phyloP scores from a whole-genome alignment of 1,139 yeast species.

The Zygosaccharomyces pseudobailii region DNA sequence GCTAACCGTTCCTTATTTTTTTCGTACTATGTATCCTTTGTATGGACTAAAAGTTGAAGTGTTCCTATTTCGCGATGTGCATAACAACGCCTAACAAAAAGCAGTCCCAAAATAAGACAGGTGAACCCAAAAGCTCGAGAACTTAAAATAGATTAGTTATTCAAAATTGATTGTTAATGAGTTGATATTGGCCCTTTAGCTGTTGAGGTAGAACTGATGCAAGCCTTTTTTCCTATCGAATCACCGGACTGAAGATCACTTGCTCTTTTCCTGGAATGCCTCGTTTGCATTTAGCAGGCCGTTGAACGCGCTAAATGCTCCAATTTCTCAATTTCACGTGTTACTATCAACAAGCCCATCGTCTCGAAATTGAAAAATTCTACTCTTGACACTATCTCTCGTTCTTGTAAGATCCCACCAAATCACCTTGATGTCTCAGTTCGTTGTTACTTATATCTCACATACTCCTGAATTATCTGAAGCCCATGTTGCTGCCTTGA shows the following conservation, averaged over 20 bases:
- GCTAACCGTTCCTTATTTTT: background rate
- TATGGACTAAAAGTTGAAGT: background rate
- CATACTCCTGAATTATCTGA: background rate
- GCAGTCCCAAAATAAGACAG: background rate
- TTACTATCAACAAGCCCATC: background rate
- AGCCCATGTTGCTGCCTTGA: background rate
- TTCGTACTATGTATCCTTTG: background rate
- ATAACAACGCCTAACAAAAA: background rate
- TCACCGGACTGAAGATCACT: too few relatives aligned
- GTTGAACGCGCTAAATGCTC: background rate
- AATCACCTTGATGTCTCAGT: background rate
- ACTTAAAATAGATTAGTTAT: too few relatives aligned
- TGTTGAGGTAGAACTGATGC: background rate
- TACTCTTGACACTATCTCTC: background rate
- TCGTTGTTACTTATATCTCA: constrained; percentile 1
- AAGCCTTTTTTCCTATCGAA: background rate
- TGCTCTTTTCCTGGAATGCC: background rate
- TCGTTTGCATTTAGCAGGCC: background rate
- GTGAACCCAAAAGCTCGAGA: background rate
- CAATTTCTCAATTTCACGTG: background rate
- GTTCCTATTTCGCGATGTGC: background rate
- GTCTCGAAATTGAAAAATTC: background rate
- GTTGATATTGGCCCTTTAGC: background rate
- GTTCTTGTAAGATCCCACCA: background rate
- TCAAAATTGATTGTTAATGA: too few relatives aligned